Conservation (phyloP, 2,329 filamentous ascomycete species). For the Cytospora piceae region DNA sequence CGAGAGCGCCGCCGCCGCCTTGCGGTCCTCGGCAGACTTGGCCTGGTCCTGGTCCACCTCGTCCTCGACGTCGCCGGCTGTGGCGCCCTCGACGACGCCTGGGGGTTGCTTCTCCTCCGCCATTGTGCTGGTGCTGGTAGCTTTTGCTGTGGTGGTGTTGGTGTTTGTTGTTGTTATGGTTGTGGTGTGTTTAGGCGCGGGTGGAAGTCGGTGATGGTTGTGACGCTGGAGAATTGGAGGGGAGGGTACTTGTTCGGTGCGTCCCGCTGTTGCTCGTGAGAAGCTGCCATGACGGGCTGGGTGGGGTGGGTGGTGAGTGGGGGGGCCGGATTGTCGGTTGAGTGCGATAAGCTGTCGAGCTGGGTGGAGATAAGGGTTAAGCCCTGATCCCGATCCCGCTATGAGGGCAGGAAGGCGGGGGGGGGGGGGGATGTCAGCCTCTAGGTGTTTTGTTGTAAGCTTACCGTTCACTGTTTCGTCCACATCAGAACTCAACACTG, state of each 20-base stretch:
- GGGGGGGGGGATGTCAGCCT: too few species aligned
- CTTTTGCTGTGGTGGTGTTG: not conserved
- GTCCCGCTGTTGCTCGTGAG: not conserved
- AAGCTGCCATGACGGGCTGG: not conserved
- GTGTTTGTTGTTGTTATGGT: not conserved
- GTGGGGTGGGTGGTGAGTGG: not conserved
- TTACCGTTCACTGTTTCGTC: too few species aligned
- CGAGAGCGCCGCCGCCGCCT: slow-evolving; percentile 74
- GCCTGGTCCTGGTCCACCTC: slow-evolving; percentile 51
- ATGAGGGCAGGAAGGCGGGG: too few species aligned
- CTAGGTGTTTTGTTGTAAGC: too few species aligned
- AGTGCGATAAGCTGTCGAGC: too few species aligned
- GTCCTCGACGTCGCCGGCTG: slow-evolving; percentile 61
- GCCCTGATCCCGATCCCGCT: not conserved
- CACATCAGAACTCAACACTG: too few species aligned
- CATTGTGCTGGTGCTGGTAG: slow-evolving; percentile 47
- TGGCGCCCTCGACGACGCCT: slow-evolving; percentile 62
- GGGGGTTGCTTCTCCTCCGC: slow-evolving; percentile 64
- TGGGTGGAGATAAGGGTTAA: too few species aligned
- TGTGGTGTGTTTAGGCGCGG: not conserved
- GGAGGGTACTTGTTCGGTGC: not conserved
- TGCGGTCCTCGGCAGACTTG: slow-evolving; percentile 76
- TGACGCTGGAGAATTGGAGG: not conserved
- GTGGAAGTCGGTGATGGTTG: not conserved
- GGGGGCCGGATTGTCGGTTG: not conserved